Base-by-base conservation (phyloP, 2,329 filamentous ascomycete species). In the Cadophora sp. region DNA sequence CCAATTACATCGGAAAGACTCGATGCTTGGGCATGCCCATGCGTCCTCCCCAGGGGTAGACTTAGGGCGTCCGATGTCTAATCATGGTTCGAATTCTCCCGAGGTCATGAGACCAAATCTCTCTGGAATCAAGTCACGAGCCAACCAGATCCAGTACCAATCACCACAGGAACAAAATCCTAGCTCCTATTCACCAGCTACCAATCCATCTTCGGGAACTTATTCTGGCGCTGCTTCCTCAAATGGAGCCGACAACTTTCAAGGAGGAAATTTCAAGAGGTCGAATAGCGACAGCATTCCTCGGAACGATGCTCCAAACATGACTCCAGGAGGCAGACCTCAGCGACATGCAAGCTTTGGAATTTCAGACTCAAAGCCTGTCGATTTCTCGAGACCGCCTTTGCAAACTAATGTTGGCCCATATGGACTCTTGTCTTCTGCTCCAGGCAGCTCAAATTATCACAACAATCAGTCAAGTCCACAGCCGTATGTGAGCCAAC, bases 1-100 rank as follows among this genome's bases (percentile, higher is more conserved):
- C 22, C 89, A 92, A 70, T 81, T 94, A 65, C 90, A 90, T 77
- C 89, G 91, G 67, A 92, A 92, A 79, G 91, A 94, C 77, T 88
- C 86, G 16, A 84, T 90, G 76, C 82, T 89, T 27, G 73, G 73
- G 27, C 75, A 87, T 73, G 74, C 76, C 70, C 86, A 87, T 72
- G 74, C 77, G 37, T 64, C 62, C 24, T 85, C 84, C 9, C 71
- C 73, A 56, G 62, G 69, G 4, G 70, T 68, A 19, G 75, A 77
- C 11, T 68, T 67, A 27, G 65, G 66, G 8, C 74, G 75, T 40
- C 59, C 73, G 9, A 62, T 75, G 26, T 70, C 72, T 31, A 61
- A 68, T 58, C 73, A 73, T 70, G 73, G 72, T 12, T 75, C 76
- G 27, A 56, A 69, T 34, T 79, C 77, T 22, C 77, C 77, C 24